These are phyloP conservation scores for Geosiphon pyriformis DNA, from an alignment of 192 early-diverging fungal species.

Conservation along the genomic window DNA sequence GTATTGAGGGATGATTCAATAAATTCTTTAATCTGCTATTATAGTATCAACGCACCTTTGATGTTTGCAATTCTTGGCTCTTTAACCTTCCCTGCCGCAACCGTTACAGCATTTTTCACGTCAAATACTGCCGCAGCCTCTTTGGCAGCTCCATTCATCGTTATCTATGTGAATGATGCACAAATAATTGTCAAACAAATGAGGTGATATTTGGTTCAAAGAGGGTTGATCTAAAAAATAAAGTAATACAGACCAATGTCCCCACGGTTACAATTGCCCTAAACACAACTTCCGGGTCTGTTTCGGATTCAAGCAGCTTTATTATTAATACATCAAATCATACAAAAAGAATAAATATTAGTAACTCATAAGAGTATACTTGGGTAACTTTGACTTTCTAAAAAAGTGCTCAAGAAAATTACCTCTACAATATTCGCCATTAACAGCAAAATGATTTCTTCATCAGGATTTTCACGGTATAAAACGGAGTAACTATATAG, in stretches of 20 bases:
- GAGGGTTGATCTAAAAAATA: neutral
- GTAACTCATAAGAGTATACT: neutral
- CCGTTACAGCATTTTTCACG: neutral
- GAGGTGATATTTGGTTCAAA: neutral
- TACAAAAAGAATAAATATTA: neutral
- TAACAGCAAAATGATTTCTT: conserved; percentile 13
- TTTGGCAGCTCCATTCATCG: conserved; percentile 12
- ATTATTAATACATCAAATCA: neutral
- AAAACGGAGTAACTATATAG: conserved; percentile 14
- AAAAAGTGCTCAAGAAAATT: no score
- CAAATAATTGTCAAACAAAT: neutral
- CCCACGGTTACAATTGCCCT: conserved; percentile 16
- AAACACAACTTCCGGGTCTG: conserved; percentile 15
- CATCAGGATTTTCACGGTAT: conserved; percentile 7
- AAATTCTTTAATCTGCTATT: neutral
- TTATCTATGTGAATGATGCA: conserved; percentile 3
- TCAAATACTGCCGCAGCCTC: conserved; percentile 9
- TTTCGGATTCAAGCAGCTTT: conserved; percentile 14
- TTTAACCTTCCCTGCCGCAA: neutral
- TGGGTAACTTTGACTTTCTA: neutral
- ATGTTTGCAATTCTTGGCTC: neutral
- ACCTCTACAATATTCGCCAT: conserved; percentile 19
- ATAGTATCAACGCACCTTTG: neutral
- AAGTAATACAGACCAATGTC: conserved; percentile 11
- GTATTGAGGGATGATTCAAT: no score